phyloP scores from a whole-genome alignment of 176 grass and related monocot species.

The Thalia dealbata region DNA sequence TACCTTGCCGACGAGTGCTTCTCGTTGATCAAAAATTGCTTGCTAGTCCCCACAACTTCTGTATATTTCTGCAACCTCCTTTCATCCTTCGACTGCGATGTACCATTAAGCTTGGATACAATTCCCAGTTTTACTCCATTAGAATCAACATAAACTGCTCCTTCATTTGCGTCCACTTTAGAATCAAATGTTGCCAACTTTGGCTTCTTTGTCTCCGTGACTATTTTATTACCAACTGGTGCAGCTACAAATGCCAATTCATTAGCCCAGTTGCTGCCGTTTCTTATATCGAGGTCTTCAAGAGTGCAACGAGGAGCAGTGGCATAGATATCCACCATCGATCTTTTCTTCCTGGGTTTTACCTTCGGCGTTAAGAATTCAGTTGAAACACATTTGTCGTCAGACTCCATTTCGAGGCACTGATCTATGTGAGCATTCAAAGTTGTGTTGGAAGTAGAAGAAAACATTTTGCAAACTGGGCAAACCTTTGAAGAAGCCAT shows the following conservation, averaged over 20 bases:
- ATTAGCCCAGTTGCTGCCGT: constrained; percentile 23
- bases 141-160: constrained; percentile 26
- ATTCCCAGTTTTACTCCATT: constrained; percentile 32
- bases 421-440: constrained; percentile 96
- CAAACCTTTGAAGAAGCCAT: constrained; percentile 92
- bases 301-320: constrained; percentile 58
- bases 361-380: constrained; percentile 46
- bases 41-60: neutral
- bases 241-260: constrained; percentile 5
- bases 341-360: constrained; percentile 70
- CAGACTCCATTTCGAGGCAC: constrained; percentile 60
- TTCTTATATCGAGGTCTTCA: constrained; percentile 45
- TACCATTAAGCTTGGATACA: constrained; percentile 25
- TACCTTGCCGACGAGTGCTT: neutral
- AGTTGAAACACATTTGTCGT: constrained; percentile 33
- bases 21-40: constrained; percentile 6
- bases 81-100: neutral
- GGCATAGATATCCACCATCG: constrained; percentile 75
- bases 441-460: constrained; percentile 90
- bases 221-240: neutral
- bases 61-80: neutral
- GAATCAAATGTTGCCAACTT: neutral
- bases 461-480: constrained; percentile 84
- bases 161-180: neutral
- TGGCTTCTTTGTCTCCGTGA: neutral